These are phyloP conservation scores for Ceratobasidium sp. DNA, from an alignment of 1,284 basidiomycete species.

Conservation along the genomic window DNA sequence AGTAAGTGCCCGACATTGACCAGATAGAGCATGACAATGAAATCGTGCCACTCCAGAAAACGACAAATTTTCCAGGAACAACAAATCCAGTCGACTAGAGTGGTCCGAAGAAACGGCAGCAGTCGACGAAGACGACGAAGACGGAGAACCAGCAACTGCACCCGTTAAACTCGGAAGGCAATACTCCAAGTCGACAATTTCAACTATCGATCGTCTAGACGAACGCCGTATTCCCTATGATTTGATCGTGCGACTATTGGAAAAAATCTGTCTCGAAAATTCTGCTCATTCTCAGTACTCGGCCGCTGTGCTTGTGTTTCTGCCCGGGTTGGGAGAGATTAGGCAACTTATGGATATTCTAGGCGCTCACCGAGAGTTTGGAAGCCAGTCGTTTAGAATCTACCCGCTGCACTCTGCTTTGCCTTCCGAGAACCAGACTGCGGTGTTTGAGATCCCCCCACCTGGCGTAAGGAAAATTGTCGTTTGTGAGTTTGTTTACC, in stretches of 20 bases:
- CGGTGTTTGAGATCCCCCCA: conserved; percentile 90
- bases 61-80: conserved; percentile 71
- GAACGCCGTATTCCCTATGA: conserved; percentile 92
- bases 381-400: conserved; percentile 76
- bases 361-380: conserved; percentile 79
- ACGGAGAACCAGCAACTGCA: conserved; percentile 59
- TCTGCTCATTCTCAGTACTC: conserved; percentile 69
- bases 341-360: conserved; percentile 87
- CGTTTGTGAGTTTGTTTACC: conserved; percentile 68
- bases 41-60: conserved; percentile 57
- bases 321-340: conserved; percentile 95
- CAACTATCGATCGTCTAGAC: conserved; percentile 88
- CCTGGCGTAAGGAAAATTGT: conserved; percentile 89
- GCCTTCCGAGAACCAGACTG: conserved; percentile 88
- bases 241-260: conserved; percentile 86
- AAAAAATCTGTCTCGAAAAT: conserved; percentile 85
- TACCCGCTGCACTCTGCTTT: conserved; percentile 95
- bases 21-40: conserved; percentile 31
- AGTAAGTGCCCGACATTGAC: conserved; percentile 58
- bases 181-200: conserved; percentile 77
- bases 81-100: conserved; percentile 67
- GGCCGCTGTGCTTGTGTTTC: conserved; percentile 87
- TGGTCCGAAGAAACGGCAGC: conserved; percentile 76
- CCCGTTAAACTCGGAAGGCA: conserved; percentile 72
- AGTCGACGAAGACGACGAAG: conserved; percentile 78